A percentile compares a stretch with the other conserved stretches of the same genome.
Evolutionary conservation across 1,284 basidiomycete genomes (phyloP).

Genomic region (Pseudozyma sp.): DNA sequence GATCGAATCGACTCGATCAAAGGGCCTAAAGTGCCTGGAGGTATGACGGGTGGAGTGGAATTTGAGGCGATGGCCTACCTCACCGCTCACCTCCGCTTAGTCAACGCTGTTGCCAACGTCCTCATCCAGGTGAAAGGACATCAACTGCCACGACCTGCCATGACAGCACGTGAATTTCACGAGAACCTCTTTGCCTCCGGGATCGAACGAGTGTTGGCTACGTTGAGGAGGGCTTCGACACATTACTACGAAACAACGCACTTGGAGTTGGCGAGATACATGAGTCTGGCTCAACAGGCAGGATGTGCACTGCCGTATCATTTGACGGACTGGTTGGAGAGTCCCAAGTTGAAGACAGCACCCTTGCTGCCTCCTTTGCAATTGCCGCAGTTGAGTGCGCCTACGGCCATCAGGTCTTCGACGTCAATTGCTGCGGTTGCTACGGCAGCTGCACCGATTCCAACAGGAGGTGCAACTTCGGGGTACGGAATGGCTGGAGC

Average conservation of each 20-base stretch:
- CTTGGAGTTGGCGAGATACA: conserved; percentile 59
- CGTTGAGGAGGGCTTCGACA: conserved; percentile 46
- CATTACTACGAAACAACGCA: conserved; percentile 62
- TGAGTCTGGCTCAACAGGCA: conserved; percentile 25
- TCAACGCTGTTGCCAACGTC: conserved; percentile 45
- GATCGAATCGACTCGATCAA: conserved; percentile 78
- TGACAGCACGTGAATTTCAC: conserved; percentile 52
- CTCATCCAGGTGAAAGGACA: conserved; percentile 27
- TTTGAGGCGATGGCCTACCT: conserved; percentile 96
- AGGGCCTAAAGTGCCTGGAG: conserved; percentile 91
- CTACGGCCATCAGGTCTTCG: background rate
- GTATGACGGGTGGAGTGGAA: conserved; percentile 98
- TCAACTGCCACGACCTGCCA: conserved; percentile 24
- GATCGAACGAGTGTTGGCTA: conserved; percentile 51
- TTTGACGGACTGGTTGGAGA: conserved; percentile 42
- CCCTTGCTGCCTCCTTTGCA: conserved; percentile 33
- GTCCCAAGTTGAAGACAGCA: conserved; percentile 9
- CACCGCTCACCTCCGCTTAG: conserved; percentile 51
- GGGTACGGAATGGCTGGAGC: conserved; percentile 27
- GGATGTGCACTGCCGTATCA: conserved; percentile 28
- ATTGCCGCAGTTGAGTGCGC: conserved; percentile 12
- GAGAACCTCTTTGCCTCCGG: conserved; percentile 49
- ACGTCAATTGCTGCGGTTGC: background rate
- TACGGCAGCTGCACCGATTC: background rate
- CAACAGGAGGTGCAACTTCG: background rate